These are phyloP conservation scores for Cladobotryum protrusum DNA, from an alignment of 2,329 filamentous ascomycete species.

Conservation along the genomic window DNA sequence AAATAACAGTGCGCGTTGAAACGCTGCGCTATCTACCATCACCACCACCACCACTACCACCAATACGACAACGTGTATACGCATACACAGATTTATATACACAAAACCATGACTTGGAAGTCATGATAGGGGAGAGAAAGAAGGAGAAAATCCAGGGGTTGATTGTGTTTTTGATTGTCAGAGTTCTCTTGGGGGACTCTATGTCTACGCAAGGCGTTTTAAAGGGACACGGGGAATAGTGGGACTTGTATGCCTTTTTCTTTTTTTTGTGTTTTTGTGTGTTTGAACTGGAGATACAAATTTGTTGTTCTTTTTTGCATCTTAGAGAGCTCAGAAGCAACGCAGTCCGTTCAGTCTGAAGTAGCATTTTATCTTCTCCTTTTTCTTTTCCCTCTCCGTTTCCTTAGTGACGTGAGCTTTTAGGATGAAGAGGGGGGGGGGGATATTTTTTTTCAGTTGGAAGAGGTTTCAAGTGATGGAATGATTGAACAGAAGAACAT, in stretches of 20 bases:
- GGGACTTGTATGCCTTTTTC: slow-evolving; percentile 18
- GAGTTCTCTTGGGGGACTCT: slow-evolving; percentile 15
- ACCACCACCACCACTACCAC: slow-evolving; percentile 2
- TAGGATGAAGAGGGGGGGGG: slow-evolving; percentile 2
- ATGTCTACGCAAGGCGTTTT: slow-evolving; percentile 31
- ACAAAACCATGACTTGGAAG: slow-evolving; percentile 2
- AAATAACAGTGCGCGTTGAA: slow-evolving; percentile 1
- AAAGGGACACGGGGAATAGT: slow-evolving; percentile 16
- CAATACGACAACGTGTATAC: slow-evolving; percentile 1
- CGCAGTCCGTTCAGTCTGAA: slow-evolving; percentile 21
- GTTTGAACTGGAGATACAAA: background rate
- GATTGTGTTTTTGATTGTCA: background rate
- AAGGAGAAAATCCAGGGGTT: background rate
- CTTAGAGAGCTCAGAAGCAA: slow-evolving; percentile 24
- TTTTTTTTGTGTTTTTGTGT: slow-evolving; percentile 16
- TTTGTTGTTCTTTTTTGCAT: slow-evolving; percentile 17
- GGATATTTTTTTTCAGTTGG: background rate
- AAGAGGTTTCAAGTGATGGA: background rate
- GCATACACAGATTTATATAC: background rate
- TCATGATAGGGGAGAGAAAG: slow-evolving; percentile 8
- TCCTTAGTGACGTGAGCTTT: slow-evolving; percentile 4
- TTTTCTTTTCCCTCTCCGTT: slow-evolving; percentile 6
- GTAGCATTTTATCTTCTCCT: slow-evolving; percentile 12
- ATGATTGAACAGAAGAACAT: background rate
- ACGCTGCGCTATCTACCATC: background rate